Evolutionary conservation across 1,284 basidiomycete genomes (phyloP), one percentile per base, ranked within the genome.

Genomic region (Boletus sp.): DNA sequence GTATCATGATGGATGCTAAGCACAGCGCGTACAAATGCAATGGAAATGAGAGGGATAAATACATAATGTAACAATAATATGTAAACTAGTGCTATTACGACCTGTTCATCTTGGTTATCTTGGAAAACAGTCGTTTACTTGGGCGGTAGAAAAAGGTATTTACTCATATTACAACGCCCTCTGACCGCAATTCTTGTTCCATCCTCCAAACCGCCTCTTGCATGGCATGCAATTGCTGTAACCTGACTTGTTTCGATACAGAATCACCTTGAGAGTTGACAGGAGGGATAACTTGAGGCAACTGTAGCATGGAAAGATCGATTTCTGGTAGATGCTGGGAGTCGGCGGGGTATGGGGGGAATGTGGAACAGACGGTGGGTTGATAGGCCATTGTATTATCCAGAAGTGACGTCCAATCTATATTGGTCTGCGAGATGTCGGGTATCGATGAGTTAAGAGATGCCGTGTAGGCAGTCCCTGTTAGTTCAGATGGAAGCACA

Each of bases 171-270:
- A 45, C 30, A n/a, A 62, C 13, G 16, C 61, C 59, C 38, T 66
- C 61, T 19, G 50, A 60, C 5, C 58, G 51, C 16, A 62, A 38
- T 41, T 66, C 61, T 17, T 49, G 51, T 13, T 64, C 60, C 49
- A 62, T 66, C 41, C 22, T 56, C 34, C 55, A 48, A 33, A 62
- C 55, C 4, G 42, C 61, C n/a, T 62, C 61, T 50, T 64, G 63
- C 60, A 62, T 64, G 14, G 34, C 42, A 27, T 61, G 55, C 3
- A 62, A 35, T 22, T 49, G 61, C 6, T 50, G 23, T 5, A 62
- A 16, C 26, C 58, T 62, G 10, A 37, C 49, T 37, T 62, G 46
- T 38, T 45, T 56, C 6, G 36, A 52, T 13, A 42, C 20, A 6
- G 29, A 16, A n/a, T 60, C 46, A 2, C 2, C 27, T 40, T 32